phyloP scores from a whole-genome alignment of 768 basidiomycete genomes.

The Serpula lacrymans region DNA sequence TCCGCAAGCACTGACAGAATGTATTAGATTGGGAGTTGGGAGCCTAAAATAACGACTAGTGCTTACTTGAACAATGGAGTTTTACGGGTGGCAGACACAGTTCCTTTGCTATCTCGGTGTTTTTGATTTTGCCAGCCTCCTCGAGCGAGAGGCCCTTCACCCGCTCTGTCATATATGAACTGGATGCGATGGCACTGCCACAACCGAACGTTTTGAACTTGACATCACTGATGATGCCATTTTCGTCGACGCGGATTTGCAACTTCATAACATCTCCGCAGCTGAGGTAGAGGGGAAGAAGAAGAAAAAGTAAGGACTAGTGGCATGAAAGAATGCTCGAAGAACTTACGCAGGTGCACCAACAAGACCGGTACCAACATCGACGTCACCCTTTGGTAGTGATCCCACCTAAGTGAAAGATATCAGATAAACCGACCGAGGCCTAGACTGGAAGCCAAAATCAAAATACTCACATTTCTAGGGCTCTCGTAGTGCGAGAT shows the following conservation, averaged over 20 bases:
- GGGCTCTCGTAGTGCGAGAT: conserved; percentile 97
- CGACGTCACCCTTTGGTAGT: conserved; percentile 83
- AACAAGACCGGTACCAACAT: conserved; percentile 97
- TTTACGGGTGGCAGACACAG: conserved; percentile 94
- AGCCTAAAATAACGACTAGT: conserved; percentile 5
- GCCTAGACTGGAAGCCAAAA: conserved; percentile 33
- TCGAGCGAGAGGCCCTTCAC: conserved; percentile 93
- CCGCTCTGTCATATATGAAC: conserved; percentile 98
- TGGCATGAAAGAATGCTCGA: conserved; percentile 2
- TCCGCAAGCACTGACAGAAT: conserved; percentile 82
- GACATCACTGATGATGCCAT: conserved; percentile 95
- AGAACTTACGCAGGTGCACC: conserved; percentile 88
- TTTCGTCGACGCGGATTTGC: conserved; percentile 94
- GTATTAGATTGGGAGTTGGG: no score
- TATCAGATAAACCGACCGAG: conserved; percentile 56
- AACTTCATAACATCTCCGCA: conserved; percentile 99
- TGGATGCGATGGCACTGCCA: conserved; percentile 96
- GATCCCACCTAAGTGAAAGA: conserved; percentile 78
- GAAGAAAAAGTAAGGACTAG: conserved; percentile 14
- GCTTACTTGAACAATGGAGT: conserved; percentile 88
- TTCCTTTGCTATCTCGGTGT: conserved; percentile 99
- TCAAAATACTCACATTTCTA: conserved; percentile 73
- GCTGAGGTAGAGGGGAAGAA: conserved; percentile 36
- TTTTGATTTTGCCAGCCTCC: conserved; percentile 94
- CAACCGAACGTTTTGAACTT: conserved; percentile 99